Evolutionary conservation across 495 filamentous ascomycete species (phyloP).

Genomic region (Neurospora tetrasperma): DNA sequence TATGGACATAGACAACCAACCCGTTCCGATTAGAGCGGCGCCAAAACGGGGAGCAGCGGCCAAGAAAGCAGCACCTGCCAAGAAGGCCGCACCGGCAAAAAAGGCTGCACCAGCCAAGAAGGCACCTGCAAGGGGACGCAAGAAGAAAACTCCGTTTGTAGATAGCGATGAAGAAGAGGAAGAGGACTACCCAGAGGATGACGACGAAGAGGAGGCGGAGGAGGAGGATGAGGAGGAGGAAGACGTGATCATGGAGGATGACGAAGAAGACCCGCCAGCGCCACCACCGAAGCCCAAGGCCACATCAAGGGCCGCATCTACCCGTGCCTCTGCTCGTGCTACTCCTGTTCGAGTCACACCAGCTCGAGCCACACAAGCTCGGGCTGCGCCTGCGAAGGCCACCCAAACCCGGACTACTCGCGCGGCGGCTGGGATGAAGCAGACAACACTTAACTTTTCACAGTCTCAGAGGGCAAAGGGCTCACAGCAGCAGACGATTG

Average conservation of each 20-base stretch:
- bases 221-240: slow-evolving; percentile 53
- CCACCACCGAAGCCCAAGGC: slow-evolving; percentile 11
- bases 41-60: slow-evolving; percentile 27
- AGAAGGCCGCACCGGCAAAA: slow-evolving; percentile 30
- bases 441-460: slow-evolving; percentile 68
- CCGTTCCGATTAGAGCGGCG: slow-evolving; percentile 18
- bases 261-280: slow-evolving; percentile 41
- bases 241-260: slow-evolving; percentile 55
- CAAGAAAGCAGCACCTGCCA: slow-evolving; percentile 31
- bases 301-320: neutral
- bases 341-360: slow-evolving; percentile 13
- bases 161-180: slow-evolving; percentile 54
- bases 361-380: slow-evolving; percentile 11
- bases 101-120: slow-evolving; percentile 27
- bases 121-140: slow-evolving; percentile 28
- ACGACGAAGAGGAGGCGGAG: slow-evolving; percentile 50
- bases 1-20: slow-evolving; percentile 24
- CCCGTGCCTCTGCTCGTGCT: neutral
- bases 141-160: slow-evolving; percentile 44
- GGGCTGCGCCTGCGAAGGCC: slow-evolving; percentile 18
- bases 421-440: slow-evolving; percentile 31
- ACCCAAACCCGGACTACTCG: slow-evolving; percentile 32
- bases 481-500: slow-evolving; percentile 34
- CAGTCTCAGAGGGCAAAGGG: slow-evolving; percentile 43
- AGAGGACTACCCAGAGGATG: slow-evolving; percentile 52